phyloP scores from a whole-genome alignment of 2,329 filamentous ascomycete species.

The Apiospora phragmitis region DNA sequence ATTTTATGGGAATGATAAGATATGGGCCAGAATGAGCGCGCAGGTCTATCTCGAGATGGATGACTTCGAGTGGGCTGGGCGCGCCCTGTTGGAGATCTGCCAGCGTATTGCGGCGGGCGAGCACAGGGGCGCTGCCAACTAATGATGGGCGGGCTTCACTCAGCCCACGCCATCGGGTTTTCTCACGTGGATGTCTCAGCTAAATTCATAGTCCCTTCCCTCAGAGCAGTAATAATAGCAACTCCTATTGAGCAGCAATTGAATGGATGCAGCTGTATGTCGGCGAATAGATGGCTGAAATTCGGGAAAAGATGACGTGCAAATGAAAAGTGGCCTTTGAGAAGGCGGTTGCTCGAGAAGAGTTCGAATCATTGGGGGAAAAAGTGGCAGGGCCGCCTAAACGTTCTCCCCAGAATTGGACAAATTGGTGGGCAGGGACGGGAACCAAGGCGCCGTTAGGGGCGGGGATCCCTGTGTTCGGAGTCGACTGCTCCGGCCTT shows the following conservation, averaged over 20 bases:
- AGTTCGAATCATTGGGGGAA: not conserved
- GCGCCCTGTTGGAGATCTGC: slow-evolving; percentile 53
- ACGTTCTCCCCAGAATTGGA: not conserved
- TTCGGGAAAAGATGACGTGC: not conserved
- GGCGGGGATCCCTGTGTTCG: not conserved
- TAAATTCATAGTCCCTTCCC: not conserved
- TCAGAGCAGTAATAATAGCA: not conserved
- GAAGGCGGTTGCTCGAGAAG: not conserved
- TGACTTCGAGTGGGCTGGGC: slow-evolving; percentile 74
- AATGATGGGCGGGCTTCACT: not conserved
- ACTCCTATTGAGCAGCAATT: not conserved
- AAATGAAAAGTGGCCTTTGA: not conserved
- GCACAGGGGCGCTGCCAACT: slow-evolving; percentile 10
- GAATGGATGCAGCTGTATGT: not conserved
- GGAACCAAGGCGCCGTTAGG: not conserved
- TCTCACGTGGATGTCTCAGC: not conserved
- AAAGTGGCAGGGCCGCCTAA: not conserved
- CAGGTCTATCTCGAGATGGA: slow-evolving; percentile 81
- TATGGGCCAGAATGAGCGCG: slow-evolving; percentile 74
- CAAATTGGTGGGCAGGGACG: not conserved
- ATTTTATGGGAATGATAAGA: slow-evolving; percentile 58
- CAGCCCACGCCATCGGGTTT: not conserved
- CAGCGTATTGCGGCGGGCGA: slow-evolving; percentile 39
- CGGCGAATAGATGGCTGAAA: not conserved
- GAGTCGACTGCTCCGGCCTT: not conserved